Evolutionary conservation across 83 land plant genomes (phyloP).

Genomic region (Isoetes engelmannii): DNA sequence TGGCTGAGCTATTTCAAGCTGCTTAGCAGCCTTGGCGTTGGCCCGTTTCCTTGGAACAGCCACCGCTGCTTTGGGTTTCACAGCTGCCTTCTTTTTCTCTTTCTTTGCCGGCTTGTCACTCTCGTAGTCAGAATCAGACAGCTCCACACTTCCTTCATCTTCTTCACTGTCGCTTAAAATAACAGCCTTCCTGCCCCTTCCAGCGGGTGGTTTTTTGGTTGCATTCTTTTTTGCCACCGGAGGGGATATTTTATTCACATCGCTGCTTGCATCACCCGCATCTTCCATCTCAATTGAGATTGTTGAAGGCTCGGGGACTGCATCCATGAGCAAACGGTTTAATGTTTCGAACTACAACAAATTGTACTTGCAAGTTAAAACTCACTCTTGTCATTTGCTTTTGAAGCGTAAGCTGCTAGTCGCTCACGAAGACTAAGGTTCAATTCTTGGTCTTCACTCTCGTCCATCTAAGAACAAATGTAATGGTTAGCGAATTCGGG

Average conservation of each 20-base stretch:
- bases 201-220: constrained; percentile 6
- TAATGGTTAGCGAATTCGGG: constrained; percentile 1
- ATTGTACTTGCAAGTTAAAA: neutral
- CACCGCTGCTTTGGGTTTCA: neutral
- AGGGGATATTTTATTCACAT: neutral
- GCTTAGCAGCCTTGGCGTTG: constrained; percentile 41
- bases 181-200: constrained; percentile 17
- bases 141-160: constrained; percentile 23
- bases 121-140: constrained; percentile 23
- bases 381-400: constrained; percentile 42
- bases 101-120: constrained; percentile 23
- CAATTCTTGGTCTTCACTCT: constrained; percentile 63
- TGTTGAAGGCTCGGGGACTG: neutral
- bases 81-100: constrained; percentile 8
- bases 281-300: neutral
- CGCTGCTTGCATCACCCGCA: neutral
- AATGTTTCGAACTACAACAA: constrained; percentile 20
- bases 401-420: constrained; percentile 53
- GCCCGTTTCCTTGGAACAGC: constrained; percentile 6
- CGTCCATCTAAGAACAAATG: constrained; percentile 22
- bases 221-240: constrained; percentile 9
- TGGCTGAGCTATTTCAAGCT: constrained; percentile 25
- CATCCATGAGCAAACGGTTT: neutral
- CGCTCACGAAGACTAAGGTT: constrained; percentile 47
- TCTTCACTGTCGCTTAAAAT: constrained; percentile 22